A percentile compares a stretch with the other conserved stretches of the same genome.
These are phyloP conservation scores for Moesziomyces sp. DNA, from an alignment of 1,284 basidiomycete species.

Conservation along the genomic window DNA sequence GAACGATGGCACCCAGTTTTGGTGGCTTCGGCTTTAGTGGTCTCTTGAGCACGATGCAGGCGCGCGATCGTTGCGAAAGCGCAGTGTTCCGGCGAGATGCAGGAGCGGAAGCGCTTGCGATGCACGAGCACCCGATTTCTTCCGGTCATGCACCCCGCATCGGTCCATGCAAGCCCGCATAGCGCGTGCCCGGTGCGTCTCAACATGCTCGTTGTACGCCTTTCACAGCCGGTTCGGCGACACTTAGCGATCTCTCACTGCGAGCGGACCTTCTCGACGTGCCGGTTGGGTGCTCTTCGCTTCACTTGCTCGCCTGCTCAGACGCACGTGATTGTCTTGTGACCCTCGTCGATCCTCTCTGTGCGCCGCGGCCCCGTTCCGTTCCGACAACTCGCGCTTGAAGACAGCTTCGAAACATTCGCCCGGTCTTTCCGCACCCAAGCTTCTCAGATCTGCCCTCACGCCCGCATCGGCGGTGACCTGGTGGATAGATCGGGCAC, in stretches of 20 bases:
- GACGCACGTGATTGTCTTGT: background rate
- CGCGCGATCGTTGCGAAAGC: background rate
- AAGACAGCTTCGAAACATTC: background rate
- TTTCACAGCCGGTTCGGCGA: slow-evolving; percentile 17
- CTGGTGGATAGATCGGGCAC: too few relatives aligned
- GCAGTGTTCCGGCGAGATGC: background rate
- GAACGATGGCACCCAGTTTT: slow-evolving; percentile 11
- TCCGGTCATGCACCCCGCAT: slow-evolving; percentile 37
- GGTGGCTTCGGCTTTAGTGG: slow-evolving; percentile 22
- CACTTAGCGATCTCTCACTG: background rate
- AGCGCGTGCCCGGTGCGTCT: background rate
- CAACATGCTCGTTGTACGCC: background rate
- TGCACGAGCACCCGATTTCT: slow-evolving; percentile 26
- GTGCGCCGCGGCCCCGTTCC: background rate
- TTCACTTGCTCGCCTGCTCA: slow-evolving; percentile 6
- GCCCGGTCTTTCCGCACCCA: too few relatives aligned
- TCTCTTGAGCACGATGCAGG: slow-evolving; percentile 1
- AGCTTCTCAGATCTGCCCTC: too few relatives aligned
- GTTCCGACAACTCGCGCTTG: background rate
- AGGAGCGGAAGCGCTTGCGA: slow-evolving; percentile 9
- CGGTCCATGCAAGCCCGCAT: slow-evolving; percentile 5
- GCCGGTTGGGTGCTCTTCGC: background rate
- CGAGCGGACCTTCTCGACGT: slow-evolving; percentile 3
- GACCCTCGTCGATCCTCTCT: background rate
- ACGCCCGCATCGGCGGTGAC: too few relatives aligned